Evolutionary conservation across 805 yeast species (phyloP), one percentile per base, ranked within the genome.

Genomic region (Tetrapisispora taiwanensis): DNA sequence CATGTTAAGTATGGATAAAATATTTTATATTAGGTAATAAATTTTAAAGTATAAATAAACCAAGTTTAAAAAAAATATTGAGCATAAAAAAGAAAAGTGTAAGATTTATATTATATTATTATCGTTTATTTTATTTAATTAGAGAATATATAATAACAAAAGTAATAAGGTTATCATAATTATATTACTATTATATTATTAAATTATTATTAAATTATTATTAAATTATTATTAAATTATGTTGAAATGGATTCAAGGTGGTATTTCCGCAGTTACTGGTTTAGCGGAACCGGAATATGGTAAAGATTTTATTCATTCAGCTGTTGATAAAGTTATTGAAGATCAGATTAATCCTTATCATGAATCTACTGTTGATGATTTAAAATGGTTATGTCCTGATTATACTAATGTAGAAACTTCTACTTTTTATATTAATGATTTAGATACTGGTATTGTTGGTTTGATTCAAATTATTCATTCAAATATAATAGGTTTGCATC

Each of bases 241-340:
- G 89, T 68, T 82, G 43, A 81, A 79, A 75, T 83, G 88, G 88
- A 83, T 83, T 47, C 89, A 83, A 69, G 81, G 87, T 49, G 76
- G 88, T 52, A 72, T 84, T 43, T 85, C 97, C n/a, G 92, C 94
- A 6, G 92, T 88, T 38, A 90, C 97, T 6, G 98, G 98, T 44
- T 78, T 95, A 12, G 96, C 95, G 2, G 98, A 92, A 65, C 98
- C 98, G 22, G 95, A 84, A 60, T 92, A 92, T 58, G 98, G 98
- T 43, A 75, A 82, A 34, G 95, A 83, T 41, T 94, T 95, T 34
- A 85, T 92, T 52, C 90, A 83, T 57, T 76, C 97, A n/a, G 78
- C 89, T 46, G 76, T 84, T 35, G 76, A 75, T 31, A 62, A 77
- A 37, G 77, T 81, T 38, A 69, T 67, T 35, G 75, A 69, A 28